phyloP scores from a whole-genome alignment of 805 yeast species.

The Pichia nanzhaoensis region DNA sequence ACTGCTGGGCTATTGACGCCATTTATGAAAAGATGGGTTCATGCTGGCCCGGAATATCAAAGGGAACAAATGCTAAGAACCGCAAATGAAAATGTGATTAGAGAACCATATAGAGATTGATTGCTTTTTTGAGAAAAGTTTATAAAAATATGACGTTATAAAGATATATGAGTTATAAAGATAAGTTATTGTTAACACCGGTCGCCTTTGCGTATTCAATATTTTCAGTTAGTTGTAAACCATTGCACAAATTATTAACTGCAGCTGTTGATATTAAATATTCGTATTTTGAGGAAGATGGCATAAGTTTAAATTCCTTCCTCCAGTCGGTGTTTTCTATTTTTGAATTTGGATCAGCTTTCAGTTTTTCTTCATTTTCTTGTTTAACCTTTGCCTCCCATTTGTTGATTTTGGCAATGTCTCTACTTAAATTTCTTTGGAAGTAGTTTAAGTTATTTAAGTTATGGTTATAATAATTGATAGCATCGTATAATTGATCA shows the following conservation, averaged over 20 bases:
- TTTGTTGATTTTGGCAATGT: conserved; percentile 58
- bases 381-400: conserved; percentile 67
- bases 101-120: too few species aligned
- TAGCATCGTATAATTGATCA: conserved; percentile 59
- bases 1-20: conserved; percentile 66
- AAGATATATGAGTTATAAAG: neutral
- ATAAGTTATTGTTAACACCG: conserved; percentile 29
- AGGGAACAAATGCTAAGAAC: too few species aligned
- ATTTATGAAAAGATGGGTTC: conserved; percentile 46
- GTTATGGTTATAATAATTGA: conserved; percentile 71
- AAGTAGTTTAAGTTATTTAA: conserved; percentile 75
- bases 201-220: conserved; percentile 57
- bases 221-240: conserved; percentile 64
- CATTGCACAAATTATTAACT: conserved; percentile 63
- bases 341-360: conserved; percentile 44
- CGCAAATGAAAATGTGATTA: too few species aligned
- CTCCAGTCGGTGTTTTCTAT: conserved; percentile 54
- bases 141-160: too few species aligned
- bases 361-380: conserved; percentile 57
- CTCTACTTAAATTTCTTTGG: conserved; percentile 71
- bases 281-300: conserved; percentile 69
- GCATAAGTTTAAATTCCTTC: conserved; percentile 56
- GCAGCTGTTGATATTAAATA: conserved; percentile 62
- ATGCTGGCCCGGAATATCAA: conserved; percentile 5
- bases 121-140: too few species aligned